Percentiles rank a stretch among this genome's conserved stretches.
Conservation (phyloP, 768 basidiomycete genomes). For the Rhizopogon vulgaris region DNA sequence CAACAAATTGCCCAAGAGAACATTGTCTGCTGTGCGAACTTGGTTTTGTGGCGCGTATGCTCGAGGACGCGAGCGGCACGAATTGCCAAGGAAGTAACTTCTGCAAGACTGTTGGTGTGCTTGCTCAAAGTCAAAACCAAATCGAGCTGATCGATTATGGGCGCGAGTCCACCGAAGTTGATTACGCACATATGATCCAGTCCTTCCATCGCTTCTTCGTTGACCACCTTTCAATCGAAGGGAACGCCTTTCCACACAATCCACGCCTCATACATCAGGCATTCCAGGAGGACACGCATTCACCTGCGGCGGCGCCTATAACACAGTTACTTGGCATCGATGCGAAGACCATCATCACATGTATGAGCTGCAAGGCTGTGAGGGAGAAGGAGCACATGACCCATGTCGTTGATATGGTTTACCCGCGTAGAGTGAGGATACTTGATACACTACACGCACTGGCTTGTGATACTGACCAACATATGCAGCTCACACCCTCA, state of each 20-base stretch:
- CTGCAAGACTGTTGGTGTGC: conserved; percentile 85
- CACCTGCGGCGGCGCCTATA: conserved; percentile 60
- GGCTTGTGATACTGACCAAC: background rate
- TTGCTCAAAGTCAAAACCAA: conserved; percentile 84
- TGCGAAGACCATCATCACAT: conserved; percentile 69
- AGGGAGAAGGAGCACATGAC: conserved; percentile 73
- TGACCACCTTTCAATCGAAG: conserved; percentile 76
- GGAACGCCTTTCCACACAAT: conserved; percentile 57
- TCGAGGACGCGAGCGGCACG: conserved; percentile 88
- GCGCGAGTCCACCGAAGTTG: conserved; percentile 61
- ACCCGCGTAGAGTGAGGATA: conserved; percentile 69
- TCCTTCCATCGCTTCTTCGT: conserved; percentile 91
- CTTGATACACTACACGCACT: background rate
- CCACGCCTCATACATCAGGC: conserved; percentile 39
- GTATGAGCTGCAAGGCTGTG: conserved; percentile 65
- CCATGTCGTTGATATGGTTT: conserved; percentile 80
- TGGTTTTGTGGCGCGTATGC: conserved; percentile 91
- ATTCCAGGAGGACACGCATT: conserved; percentile 17
- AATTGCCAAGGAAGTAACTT: conserved; percentile 98
- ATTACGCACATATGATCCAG: conserved; percentile 88
- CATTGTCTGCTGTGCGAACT: conserved; percentile 94
- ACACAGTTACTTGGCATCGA: conserved; percentile 83
- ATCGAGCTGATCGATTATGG: conserved; percentile 90
- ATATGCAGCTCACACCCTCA: conserved; percentile 27
- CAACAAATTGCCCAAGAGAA: conserved; percentile 80